Evolutionary conservation across 208 protist species (phyloP), one percentile per base, ranked within the genome.

Genomic region (Trypanosoma caninum): DNA sequence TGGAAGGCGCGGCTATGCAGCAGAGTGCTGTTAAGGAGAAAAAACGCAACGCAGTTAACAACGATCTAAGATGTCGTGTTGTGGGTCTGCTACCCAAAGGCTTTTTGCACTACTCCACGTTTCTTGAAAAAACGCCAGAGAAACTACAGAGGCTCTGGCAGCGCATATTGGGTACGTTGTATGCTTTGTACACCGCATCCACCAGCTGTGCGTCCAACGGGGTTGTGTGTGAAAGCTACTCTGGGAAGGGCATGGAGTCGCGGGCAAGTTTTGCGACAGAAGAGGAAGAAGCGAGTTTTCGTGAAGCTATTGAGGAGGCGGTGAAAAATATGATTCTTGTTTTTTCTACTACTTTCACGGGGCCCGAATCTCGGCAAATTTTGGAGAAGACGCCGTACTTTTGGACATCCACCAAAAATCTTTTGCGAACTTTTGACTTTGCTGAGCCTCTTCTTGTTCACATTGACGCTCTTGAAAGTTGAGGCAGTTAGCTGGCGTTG

Each of bases 261-360:
- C 22, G 25, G 20, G n/a, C 3, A 20, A 38, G 18, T 27, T 44
- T 27, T 25, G 35, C 27, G 34, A 65, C 38, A 25, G 81, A 87
- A 18, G 82, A 86, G 18, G 51, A 74, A 8, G 10, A 13, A 14
- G 53, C 56, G 44, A 54, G 65, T 34, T 68, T 92, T 57, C 72
- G 76, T 37, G 85, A 93, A 72, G 84, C 83, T 13, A 81, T 95
- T 14, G 75, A 95, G 71, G 89, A 95, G 60, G 74, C 79, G 22
- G 81, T 95, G 51, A 92, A 91, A 60, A 95, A 95, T 42, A 88
- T 91, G 74, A 69, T 95, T 30, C 84, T 82, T 65, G 89, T 95
- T 16, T 58, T 83, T 31, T 57, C 68, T 7, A 25, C 68, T 27
- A 71, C 60, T 18, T 18, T 72, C 6, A 14, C 28, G 28, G 68